Conservation (phyloP, 164 flowering plant species). For the Aristolochia fimbriata region DNA sequence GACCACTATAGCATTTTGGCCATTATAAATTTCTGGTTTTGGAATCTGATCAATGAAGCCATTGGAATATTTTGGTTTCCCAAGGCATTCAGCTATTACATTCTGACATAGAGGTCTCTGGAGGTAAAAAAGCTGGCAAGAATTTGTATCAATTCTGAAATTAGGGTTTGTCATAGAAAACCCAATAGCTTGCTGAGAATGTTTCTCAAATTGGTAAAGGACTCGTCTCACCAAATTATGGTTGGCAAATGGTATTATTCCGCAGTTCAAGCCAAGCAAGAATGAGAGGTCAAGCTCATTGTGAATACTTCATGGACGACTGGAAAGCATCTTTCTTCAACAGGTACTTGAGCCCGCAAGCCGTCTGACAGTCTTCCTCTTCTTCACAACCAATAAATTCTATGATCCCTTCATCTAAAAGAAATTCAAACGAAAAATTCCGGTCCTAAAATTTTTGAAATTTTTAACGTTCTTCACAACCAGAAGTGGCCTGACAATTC, state of each 20-base stretch:
- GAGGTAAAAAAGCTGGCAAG: slow-evolving; percentile 76
- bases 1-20: slow-evolving; percentile 91
- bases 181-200: slow-evolving; percentile 89
- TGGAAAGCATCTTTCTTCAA: slow-evolving; percentile 24
- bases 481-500: slow-evolving; percentile 79
- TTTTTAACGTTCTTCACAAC: slow-evolving; percentile 61
- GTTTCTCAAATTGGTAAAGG: slow-evolving; percentile 79
- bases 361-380: slow-evolving; percentile 80
- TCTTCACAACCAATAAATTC: slow-evolving; percentile 87
- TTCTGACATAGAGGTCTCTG: slow-evolving; percentile 81
- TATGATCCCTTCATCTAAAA: slow-evolving; percentile 56
- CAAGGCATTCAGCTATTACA: slow-evolving; percentile 67
- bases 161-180: slow-evolving; percentile 66
- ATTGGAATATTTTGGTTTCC: slow-evolving; percentile 42
- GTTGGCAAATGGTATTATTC: slow-evolving; percentile 84
- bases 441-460: slow-evolving; percentile 37
- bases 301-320: slow-evolving; percentile 41
- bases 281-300: slow-evolving; percentile 75
- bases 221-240: slow-evolving; percentile 90
- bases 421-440: slow-evolving; percentile 38
- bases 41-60: slow-evolving; percentile 33
- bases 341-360: slow-evolving; percentile 60
- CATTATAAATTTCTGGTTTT: slow-evolving; percentile 63
- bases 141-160: slow-evolving; percentile 65
- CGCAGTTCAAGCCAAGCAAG: slow-evolving; percentile 73